Base-by-base conservation (phyloP, 2,329 filamentous ascomycete species). In the Chrysoporthe deuterocubensis region DNA sequence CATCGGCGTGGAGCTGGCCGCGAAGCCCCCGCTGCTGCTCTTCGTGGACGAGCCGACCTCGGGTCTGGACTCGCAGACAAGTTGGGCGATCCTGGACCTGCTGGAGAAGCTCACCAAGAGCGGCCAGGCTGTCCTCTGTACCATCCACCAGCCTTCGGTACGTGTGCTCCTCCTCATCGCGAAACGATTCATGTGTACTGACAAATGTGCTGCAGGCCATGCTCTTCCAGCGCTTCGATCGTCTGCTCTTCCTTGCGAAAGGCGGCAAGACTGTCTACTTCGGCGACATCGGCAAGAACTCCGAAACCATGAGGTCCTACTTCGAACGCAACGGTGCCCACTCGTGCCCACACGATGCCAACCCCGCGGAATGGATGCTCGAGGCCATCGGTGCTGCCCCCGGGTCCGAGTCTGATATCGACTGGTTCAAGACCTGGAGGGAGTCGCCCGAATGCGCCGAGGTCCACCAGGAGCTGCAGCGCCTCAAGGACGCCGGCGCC, bases 1-100 rank as follows among this genome's bases (percentile, higher is more conserved):
- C 14, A 71, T 98, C 71, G 95, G 93, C 79, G 94, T 98, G n/a
- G 95, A 98, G 77, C 86, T 98, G 34, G 94, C 93, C 54, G 95
- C 95, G 7, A 97, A 96, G 81, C 95, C 95, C 6, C 89, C 92
- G 42, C 83, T 97, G 67, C 84, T 97, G 70, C 87, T 97, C 58
- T 97, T 97, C 81, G 87, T 97, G 42, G 94, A 97, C 73, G 94
- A 97, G 78, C 94, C 94, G 21, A 97, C 94, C 3, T 96, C 93
- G 52, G 94, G 94, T 82, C 87, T 97, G 40, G 94, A 97, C 78
- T 92, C 89, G 74, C 93, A 97, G 78, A 96, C 93, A 1, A 94
- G 93, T 0, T 97, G 92, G 92, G 92, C 92, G 71, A 97, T 97
- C 75, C 85, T 93, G 56, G 90, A 92, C 77, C 85, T 97, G 26